Evolutionary conservation across 495 filamentous ascomycete species (phyloP), one percentile per base, ranked within the genome.

Genomic region (Geoglossum glabrum): DNA sequence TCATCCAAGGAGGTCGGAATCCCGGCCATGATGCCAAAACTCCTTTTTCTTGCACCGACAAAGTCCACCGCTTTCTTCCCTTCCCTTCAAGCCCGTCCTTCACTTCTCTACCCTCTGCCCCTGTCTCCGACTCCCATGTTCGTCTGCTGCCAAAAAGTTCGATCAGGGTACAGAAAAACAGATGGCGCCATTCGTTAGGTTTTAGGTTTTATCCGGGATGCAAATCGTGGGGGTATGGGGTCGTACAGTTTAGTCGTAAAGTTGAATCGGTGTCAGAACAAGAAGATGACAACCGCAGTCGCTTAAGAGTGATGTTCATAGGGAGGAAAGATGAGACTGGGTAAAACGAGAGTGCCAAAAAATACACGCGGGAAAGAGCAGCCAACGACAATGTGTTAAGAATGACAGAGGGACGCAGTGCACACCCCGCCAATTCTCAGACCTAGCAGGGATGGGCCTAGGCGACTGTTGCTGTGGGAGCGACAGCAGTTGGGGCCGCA

Each of bases 391-490:
- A 65, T 65, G 68, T 59, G n/a, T 52, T 56, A 61, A 25, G 49
- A 56, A 52, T 26, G 43, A 40, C 27, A 60, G 30, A 28, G 28
- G 59, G 36, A 43, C 55, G 38, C 21, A 49, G 40, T 45, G 40
- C 3, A 21, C 49, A n/a, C 26, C 31, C 26, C 49, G 54, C 13
- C 45, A 5, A 30, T 31, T 31, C 57, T 17, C 30, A 36, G 17
- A 17, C 7, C 23, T 7, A 47, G 38, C 36, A 2, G 17, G 38
- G 49, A 40, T 47, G 15, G 45, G 55, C 64, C 67, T 83, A 84
- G 64, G 79, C 80, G 54, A 80, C 75, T 57, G 77, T 72, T 50
- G 75, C 69, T 57, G 75, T 70, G 58, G 79, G 68, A 59, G 78
- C 74, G 33, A 72, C 69, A 0, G 57, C 15, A 36, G 67, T 54